These are phyloP conservation scores for Alternaria brassicicola DNA, from an alignment of 2,329 filamentous ascomycete genomes.

Conservation along the genomic window DNA sequence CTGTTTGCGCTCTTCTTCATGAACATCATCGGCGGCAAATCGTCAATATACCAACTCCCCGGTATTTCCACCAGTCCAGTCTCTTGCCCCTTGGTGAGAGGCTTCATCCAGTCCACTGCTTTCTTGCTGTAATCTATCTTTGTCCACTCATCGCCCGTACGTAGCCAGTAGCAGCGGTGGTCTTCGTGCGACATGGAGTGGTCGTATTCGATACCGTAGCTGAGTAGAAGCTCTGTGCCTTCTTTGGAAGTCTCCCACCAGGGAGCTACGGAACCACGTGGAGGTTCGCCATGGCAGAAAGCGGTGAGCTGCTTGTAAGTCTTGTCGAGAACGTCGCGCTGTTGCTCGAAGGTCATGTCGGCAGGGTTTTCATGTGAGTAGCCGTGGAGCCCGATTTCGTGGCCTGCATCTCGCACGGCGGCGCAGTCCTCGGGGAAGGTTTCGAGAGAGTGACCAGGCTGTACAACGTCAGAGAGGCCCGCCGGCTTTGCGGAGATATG, in stretches of 20 bases:
- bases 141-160: conserved; percentile 69
- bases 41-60: conserved; percentile 67
- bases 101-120: conserved; percentile 71
- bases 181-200: conserved; percentile 71
- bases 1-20: conserved; percentile 69
- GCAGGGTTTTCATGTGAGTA: conserved; percentile 77
- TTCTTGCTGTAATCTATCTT: conserved; percentile 71
- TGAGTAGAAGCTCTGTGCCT: conserved; percentile 67
- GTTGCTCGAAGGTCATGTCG: conserved; percentile 76
- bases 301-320: conserved; percentile 73
- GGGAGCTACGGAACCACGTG: conserved; percentile 73
- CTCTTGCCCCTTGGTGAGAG: conserved; percentile 62
- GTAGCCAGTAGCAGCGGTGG: conserved; percentile 67
- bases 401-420: conserved; percentile 66
- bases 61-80: conserved; percentile 73
- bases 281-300: conserved; percentile 71
- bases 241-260: conserved; percentile 77
- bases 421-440: conserved; percentile 70
- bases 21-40: conserved; percentile 71
- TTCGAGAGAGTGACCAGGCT: conserved; percentile 66
- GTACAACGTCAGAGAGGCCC: background rate
- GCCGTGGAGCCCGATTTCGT: conserved; percentile 71
- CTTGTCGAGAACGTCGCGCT: conserved; percentile 75
- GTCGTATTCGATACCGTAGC: conserved; percentile 73
- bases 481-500: conserved; percentile 34